phyloP scores from a whole-genome alignment of 164 flowering plant species.

The Magnolia changhungtana region DNA sequence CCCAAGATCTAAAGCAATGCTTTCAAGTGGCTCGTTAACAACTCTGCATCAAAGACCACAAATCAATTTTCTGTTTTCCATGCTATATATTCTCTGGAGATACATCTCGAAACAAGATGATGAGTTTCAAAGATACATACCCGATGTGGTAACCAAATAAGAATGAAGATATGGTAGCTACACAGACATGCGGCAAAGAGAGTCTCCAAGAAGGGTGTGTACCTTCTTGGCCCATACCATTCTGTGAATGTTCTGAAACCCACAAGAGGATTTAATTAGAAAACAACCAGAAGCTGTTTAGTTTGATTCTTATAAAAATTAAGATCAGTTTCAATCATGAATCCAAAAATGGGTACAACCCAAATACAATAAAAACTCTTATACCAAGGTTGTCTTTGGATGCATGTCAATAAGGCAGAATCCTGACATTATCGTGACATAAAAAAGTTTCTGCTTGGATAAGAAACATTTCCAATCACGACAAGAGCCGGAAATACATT shows the following conservation, averaged over 20 bases:
- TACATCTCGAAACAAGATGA: not conserved
- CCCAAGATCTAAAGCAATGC: slow-evolving; percentile 78
- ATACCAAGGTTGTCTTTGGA: too few relatives aligned
- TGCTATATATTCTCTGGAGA: not conserved
- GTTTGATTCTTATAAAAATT: too few relatives aligned
- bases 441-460: too few relatives aligned
- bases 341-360: not conserved
- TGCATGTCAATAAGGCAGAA: too few relatives aligned
- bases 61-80: not conserved
- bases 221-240: slow-evolving; percentile 32
- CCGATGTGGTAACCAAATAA: slow-evolving; percentile 91
- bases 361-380: not conserved
- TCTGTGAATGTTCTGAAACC: slow-evolving; percentile 44
- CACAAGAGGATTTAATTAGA: slow-evolving; percentile 9
- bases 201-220: slow-evolving; percentile 67
- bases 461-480: too few relatives aligned
- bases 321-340: not conserved
- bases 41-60: slow-evolving; percentile 42
- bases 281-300: too few relatives aligned
- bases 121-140: slow-evolving; percentile 34
- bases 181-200: slow-evolving; percentile 69
- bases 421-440: too few relatives aligned
- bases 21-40: slow-evolving; percentile 92
- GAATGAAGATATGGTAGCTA: slow-evolving; percentile 67
- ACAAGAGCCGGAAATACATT: too few relatives aligned